Evolutionary conservation across 2,329 filamentous ascomycete species (phyloP), one percentile per base, ranked within the genome.

Genomic region (Aspergillus novoparasiticus): DNA sequence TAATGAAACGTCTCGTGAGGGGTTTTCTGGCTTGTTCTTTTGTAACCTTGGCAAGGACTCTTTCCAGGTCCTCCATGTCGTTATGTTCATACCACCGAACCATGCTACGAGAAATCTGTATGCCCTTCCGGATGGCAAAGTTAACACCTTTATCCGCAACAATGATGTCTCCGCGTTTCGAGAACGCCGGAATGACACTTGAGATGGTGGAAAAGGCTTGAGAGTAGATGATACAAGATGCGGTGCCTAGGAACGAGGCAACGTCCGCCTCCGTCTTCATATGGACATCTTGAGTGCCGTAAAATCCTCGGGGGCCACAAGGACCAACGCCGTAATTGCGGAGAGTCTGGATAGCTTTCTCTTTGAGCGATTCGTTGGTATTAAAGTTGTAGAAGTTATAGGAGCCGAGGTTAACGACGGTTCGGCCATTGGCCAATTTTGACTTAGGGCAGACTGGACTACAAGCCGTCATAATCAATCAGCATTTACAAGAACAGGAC

Each of bases 321-420:
- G 95, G 94, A 10, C 95, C 96, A 46, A 99, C 96, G 61, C 95
- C 95, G 72, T 99, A 99, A 23, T 92, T 96, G 64, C 94, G 91
- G 45, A 99, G 86, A 0, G 94, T 96, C 77, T 94, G 90, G 66
- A 99, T 93, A 1, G 94, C 95, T 78, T 97, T 96, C 71, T 97
- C 93, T 75, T 96, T 97, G 72, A 99, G 89, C 41, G 89, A 87
- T 66, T 98, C 94, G 76, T 97, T 97, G 59, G 88, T 88, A 68
- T 96, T 92, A 78, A 99, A 93, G 81, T 99, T 98, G 84, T 96
- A 98, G 79, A 95, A 97, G 79, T 99, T 99, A 81, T 93, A 95
- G 1, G 92, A 96, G 43, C 93, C 94, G 67, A 99, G 89, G 76
- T 99, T 99, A 62, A 87, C 93, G 28, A 97, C 95, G 21, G 91